Evolutionary conservation across 768 basidiomycete genomes (phyloP).

Genomic region (Tulasnella sp.): DNA sequence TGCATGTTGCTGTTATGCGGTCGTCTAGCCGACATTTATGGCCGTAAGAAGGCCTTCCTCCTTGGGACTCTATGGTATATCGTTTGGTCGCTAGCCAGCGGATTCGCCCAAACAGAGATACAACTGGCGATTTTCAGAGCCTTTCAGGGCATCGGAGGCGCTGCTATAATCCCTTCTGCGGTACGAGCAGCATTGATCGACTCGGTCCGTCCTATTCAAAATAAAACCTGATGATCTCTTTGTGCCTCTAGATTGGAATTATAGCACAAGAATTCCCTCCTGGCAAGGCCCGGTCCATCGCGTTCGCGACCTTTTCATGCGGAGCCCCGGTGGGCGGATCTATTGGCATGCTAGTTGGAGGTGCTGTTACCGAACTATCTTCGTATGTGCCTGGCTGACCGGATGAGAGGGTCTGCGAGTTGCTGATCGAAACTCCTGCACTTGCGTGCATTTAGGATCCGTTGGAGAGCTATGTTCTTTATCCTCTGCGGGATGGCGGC

Average conservation of each 20-base stretch:
- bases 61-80: conserved; percentile 59
- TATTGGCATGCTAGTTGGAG: conserved; percentile 66
- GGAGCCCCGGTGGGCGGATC: conserved; percentile 83
- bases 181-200: conserved; percentile 47
- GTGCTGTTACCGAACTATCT: conserved; percentile 47
- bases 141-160: conserved; percentile 77
- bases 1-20: conserved; percentile 79
- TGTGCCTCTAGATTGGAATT: conserved; percentile 65
- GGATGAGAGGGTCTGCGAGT: not conserved
- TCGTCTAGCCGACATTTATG: conserved; percentile 77
- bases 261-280: conserved; percentile 77
- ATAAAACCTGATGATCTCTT: too few species aligned
- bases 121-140: conserved; percentile 73
- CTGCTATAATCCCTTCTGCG: conserved; percentile 73
- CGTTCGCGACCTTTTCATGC: conserved; percentile 82
- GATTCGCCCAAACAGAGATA: conserved; percentile 60
- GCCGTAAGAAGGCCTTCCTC: conserved; percentile 70
- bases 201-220: too few species aligned
- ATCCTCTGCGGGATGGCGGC: conserved; percentile 43
- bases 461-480: conserved; percentile 69
- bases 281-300: conserved; percentile 65
- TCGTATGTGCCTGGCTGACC: conserved; percentile 41
- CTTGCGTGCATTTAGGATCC: conserved; percentile 37
- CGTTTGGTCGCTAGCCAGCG: conserved; percentile 65
- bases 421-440: conserved; percentile 11